phyloP scores from a whole-genome alignment of 225 moss, liverwort and hornwort genomes.

The Pleurozium schreberi region DNA sequence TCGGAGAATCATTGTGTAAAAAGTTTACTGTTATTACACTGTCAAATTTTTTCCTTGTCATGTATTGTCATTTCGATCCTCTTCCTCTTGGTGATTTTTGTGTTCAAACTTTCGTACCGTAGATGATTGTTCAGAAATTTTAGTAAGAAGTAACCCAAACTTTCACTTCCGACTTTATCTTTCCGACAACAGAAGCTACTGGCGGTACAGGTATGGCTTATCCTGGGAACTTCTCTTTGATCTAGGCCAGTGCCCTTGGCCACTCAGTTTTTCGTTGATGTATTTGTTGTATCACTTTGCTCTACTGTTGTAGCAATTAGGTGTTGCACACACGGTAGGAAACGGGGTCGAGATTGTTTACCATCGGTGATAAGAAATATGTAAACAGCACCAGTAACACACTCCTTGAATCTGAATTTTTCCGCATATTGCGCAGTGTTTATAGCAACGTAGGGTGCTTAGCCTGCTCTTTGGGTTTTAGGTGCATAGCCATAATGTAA shows the following conservation, averaged over 20 bases:
- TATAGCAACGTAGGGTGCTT: not conserved
- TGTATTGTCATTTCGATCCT: not conserved
- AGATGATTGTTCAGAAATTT: not conserved
- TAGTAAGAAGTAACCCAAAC: not conserved
- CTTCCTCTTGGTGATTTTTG: not conserved
- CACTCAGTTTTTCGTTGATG: not conserved
- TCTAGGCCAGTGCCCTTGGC: not conserved
- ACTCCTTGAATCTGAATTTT: not conserved
- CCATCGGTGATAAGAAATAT: not conserved
- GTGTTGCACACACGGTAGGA: not conserved
- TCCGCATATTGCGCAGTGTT: no score
- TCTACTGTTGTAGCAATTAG: not conserved
- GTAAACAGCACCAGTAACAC: not conserved
- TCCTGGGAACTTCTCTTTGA: not conserved
- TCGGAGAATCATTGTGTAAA: constrained; percentile 9
- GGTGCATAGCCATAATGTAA: not conserved
- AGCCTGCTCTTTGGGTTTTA: no score
- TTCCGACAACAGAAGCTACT: not conserved
- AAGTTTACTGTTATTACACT: not conserved
- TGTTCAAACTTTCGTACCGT: not conserved
- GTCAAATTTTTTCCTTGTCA: not conserved
- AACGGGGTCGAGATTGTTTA: not conserved
- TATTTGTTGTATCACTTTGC: not conserved
- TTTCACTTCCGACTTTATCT: no score
- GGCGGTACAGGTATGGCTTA: not conserved